Conservation (phyloP, 148 eudicot genomes). For the Dysphania ambrosioides region DNA sequence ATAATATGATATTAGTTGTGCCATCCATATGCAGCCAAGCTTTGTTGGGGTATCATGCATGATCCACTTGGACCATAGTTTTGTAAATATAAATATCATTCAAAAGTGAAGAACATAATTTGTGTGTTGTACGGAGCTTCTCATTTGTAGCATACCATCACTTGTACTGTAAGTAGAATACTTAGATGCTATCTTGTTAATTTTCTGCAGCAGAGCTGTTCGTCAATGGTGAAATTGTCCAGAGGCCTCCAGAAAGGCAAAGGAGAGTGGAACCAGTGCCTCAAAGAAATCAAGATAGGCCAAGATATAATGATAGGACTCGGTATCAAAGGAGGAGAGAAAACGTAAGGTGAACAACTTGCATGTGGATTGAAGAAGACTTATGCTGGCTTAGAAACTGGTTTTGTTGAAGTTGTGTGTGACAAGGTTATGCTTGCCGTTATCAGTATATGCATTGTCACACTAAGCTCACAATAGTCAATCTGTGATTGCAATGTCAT, state of each 20-base stretch:
- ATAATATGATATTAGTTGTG: neutral
- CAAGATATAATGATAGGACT: conserved; percentile 85
- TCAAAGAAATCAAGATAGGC: conserved; percentile 80
- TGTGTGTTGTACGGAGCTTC: neutral
- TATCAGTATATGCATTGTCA: neutral
- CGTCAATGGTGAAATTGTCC: conserved; percentile 94
- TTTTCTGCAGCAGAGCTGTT: conserved; percentile 70
- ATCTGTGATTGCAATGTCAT: neutral
- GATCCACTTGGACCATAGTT: neutral
- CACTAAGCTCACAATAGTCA: neutral
- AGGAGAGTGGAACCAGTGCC: conserved; percentile 96
- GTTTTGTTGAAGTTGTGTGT: neutral
- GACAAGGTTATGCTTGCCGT: neutral
- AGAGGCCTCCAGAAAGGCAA: conserved; percentile 91
- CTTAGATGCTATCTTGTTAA: neutral
- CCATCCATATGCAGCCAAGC: neutral
- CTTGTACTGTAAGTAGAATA: neutral
- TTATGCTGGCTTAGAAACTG: conserved; percentile 13
- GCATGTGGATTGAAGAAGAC: conserved; percentile 8
- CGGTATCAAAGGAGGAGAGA: conserved; percentile 81
- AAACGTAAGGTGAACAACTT: conserved; percentile 44
- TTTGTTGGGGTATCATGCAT: neutral
- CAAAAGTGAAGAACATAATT: neutral
- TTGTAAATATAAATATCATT: neutral
- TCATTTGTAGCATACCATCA: too few species aligned